A percentile compares a stretch with the other conserved stretches of the same genome.
Conservation (phyloP, 169 alveolate species). For the Fabrea salina region DNA sequence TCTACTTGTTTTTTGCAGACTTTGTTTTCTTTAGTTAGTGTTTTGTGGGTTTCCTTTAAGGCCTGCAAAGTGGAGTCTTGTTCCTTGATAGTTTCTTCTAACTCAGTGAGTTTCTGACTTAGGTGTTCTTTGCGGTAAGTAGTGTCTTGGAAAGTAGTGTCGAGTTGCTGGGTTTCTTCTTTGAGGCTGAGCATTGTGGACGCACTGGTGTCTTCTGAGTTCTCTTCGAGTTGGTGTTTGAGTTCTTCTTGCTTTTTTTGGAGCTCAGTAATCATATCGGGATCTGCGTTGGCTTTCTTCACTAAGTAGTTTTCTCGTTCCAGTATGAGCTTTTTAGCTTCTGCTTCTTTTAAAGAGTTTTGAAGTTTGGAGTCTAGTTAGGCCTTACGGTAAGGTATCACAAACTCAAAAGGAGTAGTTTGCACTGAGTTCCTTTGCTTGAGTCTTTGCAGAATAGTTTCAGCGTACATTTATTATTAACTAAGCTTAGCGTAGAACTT, state of each 20-base stretch:
- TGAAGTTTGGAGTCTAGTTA: neutral
- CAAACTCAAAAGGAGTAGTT: neutral
- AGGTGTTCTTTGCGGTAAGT: neutral
- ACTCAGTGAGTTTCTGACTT: neutral
- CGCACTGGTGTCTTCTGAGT: neutral
- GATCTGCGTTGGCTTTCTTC: conserved; percentile 10
- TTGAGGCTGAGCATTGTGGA: conserved; percentile 9
- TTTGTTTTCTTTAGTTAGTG: neutral
- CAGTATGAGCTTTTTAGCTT: neutral
- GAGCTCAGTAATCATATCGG: neutral
- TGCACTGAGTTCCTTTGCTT: neutral
- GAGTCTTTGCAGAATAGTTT: neutral
- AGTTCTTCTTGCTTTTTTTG: neutral
- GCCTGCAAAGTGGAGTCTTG: neutral
- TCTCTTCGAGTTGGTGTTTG: neutral
- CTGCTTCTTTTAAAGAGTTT: neutral
- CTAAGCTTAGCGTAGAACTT: no score
- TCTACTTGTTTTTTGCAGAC: neutral
- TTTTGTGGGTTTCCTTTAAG: conserved; percentile 7
- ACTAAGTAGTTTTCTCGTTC: neutral
- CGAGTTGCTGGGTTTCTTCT: conserved; percentile 13
- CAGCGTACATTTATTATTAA: no score
- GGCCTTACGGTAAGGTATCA: neutral
- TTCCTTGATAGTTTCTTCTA: conserved; percentile 20
- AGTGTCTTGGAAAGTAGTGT: neutral